Conservation (phyloP, 2,329 filamentous ascomycete genomes). For the Aspergillus novoparasiticus region DNA sequence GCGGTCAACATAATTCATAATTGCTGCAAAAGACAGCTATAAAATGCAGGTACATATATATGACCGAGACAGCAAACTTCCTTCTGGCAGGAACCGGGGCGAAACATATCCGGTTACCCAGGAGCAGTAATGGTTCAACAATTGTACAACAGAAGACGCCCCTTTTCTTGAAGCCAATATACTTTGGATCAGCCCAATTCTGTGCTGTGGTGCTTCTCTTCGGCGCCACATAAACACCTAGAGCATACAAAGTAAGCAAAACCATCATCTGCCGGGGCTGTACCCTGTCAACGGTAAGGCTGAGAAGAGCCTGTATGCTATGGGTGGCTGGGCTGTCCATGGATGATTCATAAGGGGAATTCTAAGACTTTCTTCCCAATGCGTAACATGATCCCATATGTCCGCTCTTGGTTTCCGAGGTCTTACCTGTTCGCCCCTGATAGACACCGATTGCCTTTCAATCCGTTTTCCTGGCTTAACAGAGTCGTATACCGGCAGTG, state of each 20-base stretch:
- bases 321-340: not conserved
- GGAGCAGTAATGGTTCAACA: not conserved
- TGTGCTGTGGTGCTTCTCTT: not conserved
- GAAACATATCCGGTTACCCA: not conserved
- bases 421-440: not conserved
- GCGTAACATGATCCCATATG: not conserved
- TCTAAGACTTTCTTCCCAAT: too few species aligned
- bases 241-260: too few species aligned
- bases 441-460: not conserved
- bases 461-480: not conserved
- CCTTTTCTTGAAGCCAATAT: not conserved
- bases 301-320: not conserved
- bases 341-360: not conserved
- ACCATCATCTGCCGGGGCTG: too few species aligned
- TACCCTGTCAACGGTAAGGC: not conserved
- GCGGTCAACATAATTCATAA: not conserved
- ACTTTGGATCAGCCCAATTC: not conserved
- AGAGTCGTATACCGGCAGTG: not conserved
- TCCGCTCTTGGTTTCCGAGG: not conserved
- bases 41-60: too few species aligned
- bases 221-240: not conserved
- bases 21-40: not conserved
- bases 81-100: not conserved
- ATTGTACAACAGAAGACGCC: not conserved
- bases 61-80: not conserved